Evolutionary conservation across 352 stramenopile species (phyloP), one percentile per base, ranked within the genome.

Genomic region (Phytophthora pseudosyringae): DNA sequence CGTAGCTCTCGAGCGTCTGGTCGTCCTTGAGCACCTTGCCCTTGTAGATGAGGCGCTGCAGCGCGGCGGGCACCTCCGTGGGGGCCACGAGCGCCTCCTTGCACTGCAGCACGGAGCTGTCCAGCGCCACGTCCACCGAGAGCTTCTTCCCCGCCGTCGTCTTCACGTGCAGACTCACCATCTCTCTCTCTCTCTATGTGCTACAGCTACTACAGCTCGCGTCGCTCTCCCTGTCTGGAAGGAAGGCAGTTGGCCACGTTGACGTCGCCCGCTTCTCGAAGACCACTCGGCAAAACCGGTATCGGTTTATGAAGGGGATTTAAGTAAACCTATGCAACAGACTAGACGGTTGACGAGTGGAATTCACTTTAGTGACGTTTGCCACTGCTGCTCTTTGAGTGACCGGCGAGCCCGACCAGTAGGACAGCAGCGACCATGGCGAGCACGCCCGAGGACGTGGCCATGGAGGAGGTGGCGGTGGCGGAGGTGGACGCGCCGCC

Each of bases 1-100:
- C 85, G 71, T 96, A 97, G 67, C 83, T 91, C 16, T 75, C 71
- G 46, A 96, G 77, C 18, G 88, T 95, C 39, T 83, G 71, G 12
- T 96, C 89, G 67, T 97, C 89, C 67, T 97, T 94, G 53, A 97
- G 83, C 55, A 97, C 86, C 68, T 96, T 97, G 52, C 90, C 90
- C 68, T 95, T 94, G 74, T 90, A 91, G 55, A 97, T 96, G 53
- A 97, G 81, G 4, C 90, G 86, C 71, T 97, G 90, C 55, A 93
- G 85, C 44, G 75, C 59, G n/a, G 76, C 73, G 0, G 87, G 71
- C 13, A 97, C 88, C 36, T 90, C 80, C 26, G 89, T 93, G 49
- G 69, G 61, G 5, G 62, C 65, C 55, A 86, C 83, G 29, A 97
- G 89, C 51, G 73, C 73, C 48, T 86, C 62, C 68, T 97, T 97